Evolutionary conservation across 2,329 filamentous ascomycete species (phyloP), one percentile per base, ranked within the genome.

Genomic region (Pseudopyrenochaeta lycopersici): DNA sequence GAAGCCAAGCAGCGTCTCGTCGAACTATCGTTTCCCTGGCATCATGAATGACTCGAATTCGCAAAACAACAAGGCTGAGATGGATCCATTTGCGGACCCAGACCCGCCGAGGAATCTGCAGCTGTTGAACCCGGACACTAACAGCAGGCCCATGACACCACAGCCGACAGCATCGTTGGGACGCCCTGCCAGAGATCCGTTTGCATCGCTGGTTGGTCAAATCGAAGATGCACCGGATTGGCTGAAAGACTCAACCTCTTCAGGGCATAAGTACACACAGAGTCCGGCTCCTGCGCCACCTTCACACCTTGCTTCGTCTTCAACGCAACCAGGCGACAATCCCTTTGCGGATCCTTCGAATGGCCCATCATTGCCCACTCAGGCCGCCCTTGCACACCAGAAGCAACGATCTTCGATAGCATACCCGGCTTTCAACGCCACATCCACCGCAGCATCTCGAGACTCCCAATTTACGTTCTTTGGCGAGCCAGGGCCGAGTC

Each of bases 401-500:
- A 60, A 62, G n/a, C 47, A 40, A 29, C 62, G 57, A 11, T 66
- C 69, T 4, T 60, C 63, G 4, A 67, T 63, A 39, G 51, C 69
- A 15, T 67, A 67, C 44, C 63, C 68, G 7, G 52, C 56, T 7
- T 69, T 67, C 56, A 64, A 71, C 41, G 52, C 65, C 2, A 70
- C 59, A 7, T 64, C 64, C 0, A 63, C 52, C 11, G 61, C 56
- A 17, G 49, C 62, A 7, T 64, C 67, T 29, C 68, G 71, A 9
- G 66, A 70, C 9, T 70, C 69, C 4, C 54, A 64, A 32, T 68
- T 66, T 39, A 49, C 58, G 7, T 66, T 66, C 45, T 74, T 71
- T 41, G 72, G 72, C 14, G 73, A 73, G 46, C 72, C 72, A n/a
- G 72, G 71, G 27, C 71, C 71, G 21, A 73, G 67, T 42, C 62